phyloP scores from a whole-genome alignment of 2,329 filamentous ascomycete species.

The Myriangium duriaei region DNA sequence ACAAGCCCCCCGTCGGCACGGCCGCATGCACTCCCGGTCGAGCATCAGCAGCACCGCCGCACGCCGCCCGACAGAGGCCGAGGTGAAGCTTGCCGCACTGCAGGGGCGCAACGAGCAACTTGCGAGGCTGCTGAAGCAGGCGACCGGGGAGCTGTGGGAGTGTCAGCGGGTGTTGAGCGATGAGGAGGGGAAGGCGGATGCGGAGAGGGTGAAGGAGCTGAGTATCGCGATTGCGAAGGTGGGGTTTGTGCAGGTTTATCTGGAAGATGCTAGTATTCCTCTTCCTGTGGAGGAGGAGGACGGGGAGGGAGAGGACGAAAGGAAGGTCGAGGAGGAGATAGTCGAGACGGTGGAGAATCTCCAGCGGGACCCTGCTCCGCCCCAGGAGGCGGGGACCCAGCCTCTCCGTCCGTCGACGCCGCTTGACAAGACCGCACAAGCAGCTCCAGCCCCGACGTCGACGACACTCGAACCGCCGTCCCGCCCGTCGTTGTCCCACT shows the following conservation, averaged over 20 bases:
- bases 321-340: not conserved
- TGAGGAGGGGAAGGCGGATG: conserved; percentile 22
- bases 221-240: conserved; percentile 38
- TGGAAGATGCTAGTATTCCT: conserved; percentile 33
- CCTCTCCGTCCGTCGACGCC: no score
- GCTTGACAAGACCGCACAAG: not conserved
- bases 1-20: conserved; percentile 20
- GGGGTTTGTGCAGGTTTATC: conserved; percentile 39
- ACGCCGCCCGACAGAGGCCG: conserved; percentile 8
- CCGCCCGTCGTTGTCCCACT: conserved; percentile 53
- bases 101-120: conserved; percentile 56
- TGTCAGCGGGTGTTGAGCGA: conserved; percentile 39
- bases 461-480: not conserved
- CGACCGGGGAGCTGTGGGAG: conserved; percentile 50
- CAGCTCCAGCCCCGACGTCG: not conserved
- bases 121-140: conserved; percentile 55
- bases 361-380: no score
- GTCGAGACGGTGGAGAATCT: not conserved
- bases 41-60: conserved; percentile 16
- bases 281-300: conserved; percentile 27
- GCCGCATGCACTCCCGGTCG: conserved; percentile 4
- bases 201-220: conserved; percentile 27
- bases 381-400: no score
- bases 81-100: conserved; percentile 34
- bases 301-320: conserved; percentile 4